These are phyloP conservation scores for Afroboletus lepidellus DNA, from an alignment of 1,284 basidiomycete genomes.

Conservation along the genomic window DNA sequence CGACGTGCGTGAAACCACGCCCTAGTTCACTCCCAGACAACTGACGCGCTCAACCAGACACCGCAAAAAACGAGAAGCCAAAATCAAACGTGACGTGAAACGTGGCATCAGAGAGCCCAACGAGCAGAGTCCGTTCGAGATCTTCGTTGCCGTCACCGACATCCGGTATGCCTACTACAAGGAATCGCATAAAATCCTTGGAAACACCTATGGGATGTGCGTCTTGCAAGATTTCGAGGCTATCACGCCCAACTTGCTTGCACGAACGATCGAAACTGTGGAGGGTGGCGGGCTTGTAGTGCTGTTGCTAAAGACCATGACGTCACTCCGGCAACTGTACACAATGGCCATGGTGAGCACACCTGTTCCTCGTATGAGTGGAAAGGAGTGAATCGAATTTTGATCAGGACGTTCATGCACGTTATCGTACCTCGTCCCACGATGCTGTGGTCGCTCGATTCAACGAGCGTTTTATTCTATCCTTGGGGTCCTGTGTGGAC, in stretches of 20 bases:
- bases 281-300: constrained; percentile 96
- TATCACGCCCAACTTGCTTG: constrained; percentile 95
- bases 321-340: constrained; percentile 90
- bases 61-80: constrained; percentile 94
- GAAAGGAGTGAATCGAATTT: not conserved
- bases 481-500: constrained; percentile 86
- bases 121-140: constrained; percentile 96
- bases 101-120: constrained; percentile 92
- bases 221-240: constrained; percentile 99
- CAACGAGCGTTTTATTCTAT: constrained; percentile 97
- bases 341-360: constrained; percentile 89
- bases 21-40: not conserved
- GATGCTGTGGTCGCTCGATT: constrained; percentile 91
- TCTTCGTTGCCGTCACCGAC: constrained; percentile 98
- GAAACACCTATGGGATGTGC: constrained; percentile 98
- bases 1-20: constrained; percentile 56
- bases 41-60: constrained; percentile 53
- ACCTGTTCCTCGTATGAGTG: not conserved
- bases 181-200: constrained; percentile 93
- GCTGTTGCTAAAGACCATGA: constrained; percentile 93
- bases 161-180: constrained; percentile 98
- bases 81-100: constrained; percentile 94
- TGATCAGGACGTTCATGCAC: constrained; percentile 84
- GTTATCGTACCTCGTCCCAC: constrained; percentile 90
- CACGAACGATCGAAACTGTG: constrained; percentile 97